These are phyloP conservation scores for Wickerhamomyces queroliae DNA, from an alignment of 805 yeast species.

Conservation along the genomic window DNA sequence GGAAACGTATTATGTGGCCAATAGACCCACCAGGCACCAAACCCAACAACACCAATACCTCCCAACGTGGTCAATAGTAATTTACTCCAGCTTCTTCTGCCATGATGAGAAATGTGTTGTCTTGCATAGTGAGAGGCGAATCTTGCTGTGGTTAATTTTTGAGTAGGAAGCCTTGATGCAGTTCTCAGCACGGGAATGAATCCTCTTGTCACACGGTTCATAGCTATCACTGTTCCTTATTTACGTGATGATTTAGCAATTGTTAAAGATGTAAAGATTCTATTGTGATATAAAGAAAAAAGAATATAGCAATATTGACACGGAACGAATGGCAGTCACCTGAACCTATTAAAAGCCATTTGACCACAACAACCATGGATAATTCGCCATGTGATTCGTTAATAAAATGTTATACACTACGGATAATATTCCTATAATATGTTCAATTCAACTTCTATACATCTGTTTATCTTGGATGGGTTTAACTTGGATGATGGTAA, in stretches of 20 bases:
- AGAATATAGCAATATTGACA: not conserved
- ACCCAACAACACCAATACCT: slow-evolving; percentile 20
- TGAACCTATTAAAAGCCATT: no score
- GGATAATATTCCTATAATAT: no score
- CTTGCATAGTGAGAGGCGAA: slow-evolving; percentile 11
- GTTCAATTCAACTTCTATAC: no score
- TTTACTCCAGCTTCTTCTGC: slow-evolving; percentile 13
- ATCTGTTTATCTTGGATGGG: no score
- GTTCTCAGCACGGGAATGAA: not conserved
- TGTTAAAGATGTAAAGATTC: not conserved
- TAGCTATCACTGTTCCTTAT: no score
- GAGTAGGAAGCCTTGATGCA: not conserved
- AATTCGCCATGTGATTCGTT: no score
- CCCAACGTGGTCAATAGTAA: slow-evolving; percentile 15
- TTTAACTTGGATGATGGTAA: slow-evolving; percentile 20
- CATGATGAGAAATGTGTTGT: not conserved
- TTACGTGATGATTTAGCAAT: no score
- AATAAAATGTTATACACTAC: no score
- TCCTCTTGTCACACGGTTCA: not conserved
- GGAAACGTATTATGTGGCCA: slow-evolving; percentile 74
- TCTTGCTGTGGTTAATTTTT: not conserved
- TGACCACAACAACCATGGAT: no score
- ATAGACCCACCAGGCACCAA: slow-evolving; percentile 33
- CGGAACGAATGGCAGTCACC: not conserved
- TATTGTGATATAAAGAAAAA: not conserved